Base-by-base conservation (phyloP, 2,329 filamentous ascomycete species). In the Westerdykella aurantiaca region DNA sequence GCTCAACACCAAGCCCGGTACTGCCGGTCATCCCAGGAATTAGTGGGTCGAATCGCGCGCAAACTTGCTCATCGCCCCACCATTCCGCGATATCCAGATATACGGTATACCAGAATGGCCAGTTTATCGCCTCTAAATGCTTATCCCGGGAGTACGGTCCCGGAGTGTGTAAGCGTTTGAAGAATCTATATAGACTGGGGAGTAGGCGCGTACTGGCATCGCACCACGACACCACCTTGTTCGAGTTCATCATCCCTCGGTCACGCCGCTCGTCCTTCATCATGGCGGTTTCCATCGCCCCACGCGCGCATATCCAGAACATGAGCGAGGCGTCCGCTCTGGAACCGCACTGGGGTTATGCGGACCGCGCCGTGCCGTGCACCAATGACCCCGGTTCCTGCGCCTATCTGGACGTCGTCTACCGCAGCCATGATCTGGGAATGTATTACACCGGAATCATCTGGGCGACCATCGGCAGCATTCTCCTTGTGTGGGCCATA, bases 391-490 rank as follows among this genome's bases (percentile, higher is more conserved):
- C 67, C 0, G 79, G 78, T 1, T 76, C 76, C 5, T 83, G 80
- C 57, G 72, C 64, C 31, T 83, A 83, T 56, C 68, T 81, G 22
- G 76, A 79, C 51, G 67, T 67, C 4, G 75, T 80, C 11, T 81
- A 81, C 51, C 65, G 66, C 42, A 71, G 69, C 48, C 78, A 81
- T 55, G 75, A 77, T 52, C 45, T 72, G 3, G 73, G 72, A 3
- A 78, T 81, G 71, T 62, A 76, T 2, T 80, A 80, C 57, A 74
- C 69, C 0, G 75, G 73, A 49, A 79, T 81, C 46, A 53, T 81
- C 35, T 81, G 78, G 78, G 74, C 72, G 0, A 72, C 73, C 2
- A 70, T 81, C 39, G 68, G 71, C 5, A 72, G 68, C 0, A 64
- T 78, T 13, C 60, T 78, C 11, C 56, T 74, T 2, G 25, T 74